A percentile compares a stretch with the other conserved stretches of the same genome.
phyloP scores from a whole-genome alignment of 2,329 filamentous ascomycete genomes.

The Curvularia verruculosa region DNA sequence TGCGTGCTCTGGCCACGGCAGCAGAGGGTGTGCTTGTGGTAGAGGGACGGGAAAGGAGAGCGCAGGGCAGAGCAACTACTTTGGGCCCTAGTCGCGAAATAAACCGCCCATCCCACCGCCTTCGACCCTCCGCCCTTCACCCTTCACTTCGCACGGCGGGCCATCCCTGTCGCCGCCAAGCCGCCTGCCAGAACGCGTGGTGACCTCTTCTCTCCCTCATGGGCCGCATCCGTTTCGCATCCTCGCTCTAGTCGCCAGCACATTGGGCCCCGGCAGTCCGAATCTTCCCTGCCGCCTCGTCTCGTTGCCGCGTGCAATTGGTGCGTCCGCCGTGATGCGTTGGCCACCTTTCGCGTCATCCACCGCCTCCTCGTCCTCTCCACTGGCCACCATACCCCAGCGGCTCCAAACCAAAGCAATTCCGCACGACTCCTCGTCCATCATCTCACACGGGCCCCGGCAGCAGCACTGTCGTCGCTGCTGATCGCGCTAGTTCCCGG shows the following conservation, averaged over 20 bases:
- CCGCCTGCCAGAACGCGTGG: constrained; percentile 8
- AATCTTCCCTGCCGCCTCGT: constrained; percentile 13
- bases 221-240: constrained; percentile 18
- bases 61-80: constrained; percentile 16
- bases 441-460: constrained; percentile 13
- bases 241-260: constrained; percentile 19
- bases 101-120: constrained; percentile 16
- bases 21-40: constrained; percentile 6
- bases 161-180: constrained; percentile 8
- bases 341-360: constrained; percentile 34
- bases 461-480: constrained; percentile 10
- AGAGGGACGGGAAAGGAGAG: constrained; percentile 25
- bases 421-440: constrained; percentile 4
- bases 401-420: constrained; percentile 2
- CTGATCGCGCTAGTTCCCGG: constrained; percentile 19
- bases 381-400: constrained; percentile 7
- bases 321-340: constrained; percentile 26
- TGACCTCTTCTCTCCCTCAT: background rate
- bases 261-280: constrained; percentile 11
- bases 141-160: background rate
- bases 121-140: constrained; percentile 5
- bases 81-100: constrained; percentile 30
- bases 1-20: background rate
- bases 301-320: constrained; percentile 20
- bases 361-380: constrained; percentile 14